Base-by-base conservation (phyloP, 2,329 filamentous ascomycete species). In the Aspergillus hortae region DNA sequence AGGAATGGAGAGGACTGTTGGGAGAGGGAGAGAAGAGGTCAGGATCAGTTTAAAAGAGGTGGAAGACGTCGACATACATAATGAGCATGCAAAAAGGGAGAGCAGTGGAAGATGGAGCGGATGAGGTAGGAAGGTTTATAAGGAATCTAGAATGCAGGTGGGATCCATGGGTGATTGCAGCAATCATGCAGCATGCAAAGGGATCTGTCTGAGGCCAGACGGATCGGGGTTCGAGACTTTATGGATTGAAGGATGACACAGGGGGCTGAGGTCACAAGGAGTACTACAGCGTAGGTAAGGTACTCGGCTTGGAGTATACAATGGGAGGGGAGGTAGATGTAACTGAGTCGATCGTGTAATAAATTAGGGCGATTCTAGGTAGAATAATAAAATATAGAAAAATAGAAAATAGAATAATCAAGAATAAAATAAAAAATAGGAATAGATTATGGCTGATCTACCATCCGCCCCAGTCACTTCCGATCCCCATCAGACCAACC, bases 391-490 rank as follows among this genome's bases (percentile, higher is more conserved):
- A 19, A 19, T 6, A 6, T 5, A 23, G 21, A 6, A 23, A 23
- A 6, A 6, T 6, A 1, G 2, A 23, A 23, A 23, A 46, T 30
- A 51, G 32, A 50, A 52, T 42, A 35, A 54, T 60, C 11, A 32
- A 6, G 27, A 14, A 17, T 27, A 40, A 32, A 27, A 46, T 17
- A 17, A 33, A 41, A 44, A 32, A 25, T 30, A 46, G 35, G 46
- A 44, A 49, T 19, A 44, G 40, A 44, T 47, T 58, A 62, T 57
- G 59, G 57, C 60, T 57, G 60, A 68, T 68, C 64, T 65, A 59
- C 63, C 64, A 64, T 62, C 64, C 63, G 64, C 61, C 62, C 63
- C 61, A 66, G 62, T 69, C 14, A 23, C 6, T 65, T 61, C 68
- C 65, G 68, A 69, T 69, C 61, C 62, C 59, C 61, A 33, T 43